Evolutionary conservation across 306 rosid species (phyloP), one percentile per base, ranked within the genome.

Genomic region (Quercus agrifolia): DNA sequence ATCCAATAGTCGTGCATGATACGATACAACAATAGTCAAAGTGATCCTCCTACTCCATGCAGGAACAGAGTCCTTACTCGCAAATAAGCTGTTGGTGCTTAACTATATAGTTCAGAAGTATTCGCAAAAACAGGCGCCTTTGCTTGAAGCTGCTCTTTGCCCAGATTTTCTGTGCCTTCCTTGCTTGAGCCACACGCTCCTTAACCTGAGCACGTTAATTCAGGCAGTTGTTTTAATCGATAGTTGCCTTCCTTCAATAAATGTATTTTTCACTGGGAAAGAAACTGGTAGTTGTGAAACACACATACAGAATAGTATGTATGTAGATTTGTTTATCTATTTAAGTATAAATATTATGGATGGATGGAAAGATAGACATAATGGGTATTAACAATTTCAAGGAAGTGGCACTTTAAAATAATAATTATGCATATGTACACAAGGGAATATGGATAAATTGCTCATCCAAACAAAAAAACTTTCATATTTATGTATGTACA

Each of bases 41-140:
- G 10, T 57, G 17, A 21, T 76, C 61, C 57, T 19, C 58, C 56
- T 4, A 71, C 57, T 78, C 73, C 76, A 73, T 55, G 79, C 69
- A 76, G 35, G 74, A 75, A 70, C 68, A 78, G 71, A 58, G 71
- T 54, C 28, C 97, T 89, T 91, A 95, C 99, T 93, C 92, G 92
- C 98, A 93, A 87, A 93, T 91, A 75, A 93, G 97, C 70, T 89
- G 90, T 80, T 93, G 98, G 84, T 93, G 91, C 59, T 90, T 92
- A 70, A 93, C 82, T 73, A 93, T 91, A 78, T 91, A 93, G 88
- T 93, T 92, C 59, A 93, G 83, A 76, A 93, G 93, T 85, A 93
- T 90, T 27, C 95, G 91, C 77, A 93, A 86, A 89, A 93, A 90
- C 81, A 79, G 83, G 67, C 98, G 97, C 58, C 98, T 90, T 87